These are phyloP conservation scores for Theobroma cacao DNA, from an alignment of 345 rosid genomes.

Conservation along the genomic window DNA sequence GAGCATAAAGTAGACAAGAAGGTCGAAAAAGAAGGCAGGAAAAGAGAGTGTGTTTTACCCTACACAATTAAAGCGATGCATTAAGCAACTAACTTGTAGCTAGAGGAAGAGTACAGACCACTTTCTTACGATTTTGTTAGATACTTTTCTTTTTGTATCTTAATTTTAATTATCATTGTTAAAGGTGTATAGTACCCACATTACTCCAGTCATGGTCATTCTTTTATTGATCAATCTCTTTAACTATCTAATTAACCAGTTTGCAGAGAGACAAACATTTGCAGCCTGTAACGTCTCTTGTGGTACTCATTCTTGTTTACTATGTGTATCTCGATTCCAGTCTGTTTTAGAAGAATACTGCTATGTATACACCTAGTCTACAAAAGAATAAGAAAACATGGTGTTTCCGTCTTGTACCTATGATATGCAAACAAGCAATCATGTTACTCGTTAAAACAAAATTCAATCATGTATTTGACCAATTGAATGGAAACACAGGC, in stretches of 20 bases:
- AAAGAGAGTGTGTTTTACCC: constrained; percentile 33
- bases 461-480: neutral
- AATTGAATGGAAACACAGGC: neutral
- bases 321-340: no score
- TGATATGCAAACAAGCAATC: neutral
- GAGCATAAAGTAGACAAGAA: constrained; percentile 24
- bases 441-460: neutral
- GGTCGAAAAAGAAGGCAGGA: constrained; percentile 35
- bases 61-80: constrained; percentile 28
- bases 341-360: neutral
- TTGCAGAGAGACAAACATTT: no score
- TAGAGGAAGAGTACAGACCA: constrained; percentile 18
- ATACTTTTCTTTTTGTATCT: no score
- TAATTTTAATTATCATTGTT: neutral
- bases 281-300: no score
- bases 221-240: no score
- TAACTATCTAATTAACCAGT: neutral
- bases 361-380: neutral
- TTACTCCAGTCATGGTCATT: no score
- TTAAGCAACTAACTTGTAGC: constrained; percentile 5
- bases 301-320: no score
- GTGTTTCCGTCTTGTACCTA: neutral
- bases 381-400: neutral
- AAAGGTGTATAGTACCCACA: no score
- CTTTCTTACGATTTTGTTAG: constrained; percentile 23